Conservation (phyloP, 1,284 basidiomycete genomes). For the Ustilago trichophora region DNA sequence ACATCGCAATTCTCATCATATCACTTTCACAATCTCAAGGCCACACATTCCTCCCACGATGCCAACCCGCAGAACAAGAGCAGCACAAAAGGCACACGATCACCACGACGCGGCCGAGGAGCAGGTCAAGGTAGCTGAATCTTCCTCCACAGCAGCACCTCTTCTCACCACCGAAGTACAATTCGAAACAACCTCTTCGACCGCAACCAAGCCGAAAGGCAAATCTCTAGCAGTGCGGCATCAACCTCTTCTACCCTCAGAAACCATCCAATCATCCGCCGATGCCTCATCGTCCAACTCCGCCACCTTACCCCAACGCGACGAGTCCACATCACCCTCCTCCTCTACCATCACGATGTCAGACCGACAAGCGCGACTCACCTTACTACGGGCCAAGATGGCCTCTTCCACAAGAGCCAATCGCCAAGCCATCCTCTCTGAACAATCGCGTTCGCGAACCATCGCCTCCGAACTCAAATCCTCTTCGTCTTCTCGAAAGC, state of each 20-base stretch:
- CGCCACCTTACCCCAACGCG: too few species aligned
- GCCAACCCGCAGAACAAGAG: slow-evolving; percentile 29
- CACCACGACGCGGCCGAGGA: too few species aligned
- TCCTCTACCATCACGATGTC: slow-evolving; percentile 19
- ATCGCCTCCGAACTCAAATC: slow-evolving; percentile 28
- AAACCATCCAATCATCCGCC: background rate
- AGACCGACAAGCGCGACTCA: slow-evolving; percentile 29
- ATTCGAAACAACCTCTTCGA: too few species aligned
- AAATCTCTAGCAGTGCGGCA: slow-evolving; percentile 25
- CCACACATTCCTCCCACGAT: slow-evolving; percentile 9
- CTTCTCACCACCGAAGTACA: too few species aligned
- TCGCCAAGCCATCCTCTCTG: slow-evolving; percentile 46
- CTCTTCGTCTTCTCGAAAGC: slow-evolving; percentile 40
- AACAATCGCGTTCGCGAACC: slow-evolving; percentile 45
- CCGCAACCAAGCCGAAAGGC: slow-evolving; percentile 9
- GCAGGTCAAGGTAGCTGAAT: background rate
- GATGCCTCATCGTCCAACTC: background rate
- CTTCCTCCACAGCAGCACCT: background rate
- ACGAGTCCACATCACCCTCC: background rate
- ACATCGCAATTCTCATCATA: background rate
- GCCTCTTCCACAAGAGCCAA: slow-evolving; percentile 55
- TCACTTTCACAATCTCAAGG: too few species aligned
- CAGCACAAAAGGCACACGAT: slow-evolving; percentile 15
- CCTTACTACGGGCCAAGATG: slow-evolving; percentile 31
- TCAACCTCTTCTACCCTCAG: slow-evolving; percentile 14